phyloP scores from a whole-genome alignment of 208 protist genomes.

The Trypanosoma brucei region DNA sequence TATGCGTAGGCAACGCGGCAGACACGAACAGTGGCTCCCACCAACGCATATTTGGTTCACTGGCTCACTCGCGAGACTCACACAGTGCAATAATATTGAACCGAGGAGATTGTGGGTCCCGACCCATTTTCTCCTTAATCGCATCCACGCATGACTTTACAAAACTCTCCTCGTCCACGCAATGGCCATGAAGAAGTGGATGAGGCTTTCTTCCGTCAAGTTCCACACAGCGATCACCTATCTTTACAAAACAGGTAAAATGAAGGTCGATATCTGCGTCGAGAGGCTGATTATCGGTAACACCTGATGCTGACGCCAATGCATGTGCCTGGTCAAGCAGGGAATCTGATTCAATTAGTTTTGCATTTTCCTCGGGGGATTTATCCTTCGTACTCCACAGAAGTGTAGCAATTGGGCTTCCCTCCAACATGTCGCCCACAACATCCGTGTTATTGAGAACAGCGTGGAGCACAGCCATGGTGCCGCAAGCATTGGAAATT shows the following conservation, averaged over 20 bases:
- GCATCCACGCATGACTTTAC: conserved; percentile 56
- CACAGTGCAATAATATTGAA: conserved; percentile 80
- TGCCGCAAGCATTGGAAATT: conserved; percentile 93
- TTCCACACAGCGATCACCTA: conserved; percentile 88
- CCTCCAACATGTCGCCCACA: conserved; percentile 36
- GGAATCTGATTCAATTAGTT: conserved; percentile 33
- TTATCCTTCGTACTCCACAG: conserved; percentile 19
- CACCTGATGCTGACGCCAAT: conserved; percentile 50
- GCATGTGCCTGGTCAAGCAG: conserved; percentile 56
- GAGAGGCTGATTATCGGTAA: conserved; percentile 48
- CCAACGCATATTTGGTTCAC: too few relatives aligned
- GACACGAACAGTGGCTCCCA: too few relatives aligned
- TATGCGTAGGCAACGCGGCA: too few relatives aligned
- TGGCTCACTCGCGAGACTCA: conserved; percentile 9
- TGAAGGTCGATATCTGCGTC: conserved; percentile 89
- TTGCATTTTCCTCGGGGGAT: conserved; percentile 28
- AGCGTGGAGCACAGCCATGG: conserved; percentile 90
- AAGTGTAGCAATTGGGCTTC: conserved; percentile 32
- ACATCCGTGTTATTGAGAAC: conserved; percentile 87
- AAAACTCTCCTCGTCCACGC: conserved; percentile 52
- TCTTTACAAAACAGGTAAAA: conserved; percentile 90
- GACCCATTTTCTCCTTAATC: conserved; percentile 69
- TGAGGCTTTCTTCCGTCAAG: conserved; percentile 89
- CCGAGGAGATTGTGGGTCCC: conserved; percentile 53
- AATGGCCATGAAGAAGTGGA: conserved; percentile 82